Percentiles rank a stretch among this genome's conserved stretches.
Evolutionary conservation across 306 rosid genomes (phyloP).

Genomic region (Inga leiocalycina): DNA sequence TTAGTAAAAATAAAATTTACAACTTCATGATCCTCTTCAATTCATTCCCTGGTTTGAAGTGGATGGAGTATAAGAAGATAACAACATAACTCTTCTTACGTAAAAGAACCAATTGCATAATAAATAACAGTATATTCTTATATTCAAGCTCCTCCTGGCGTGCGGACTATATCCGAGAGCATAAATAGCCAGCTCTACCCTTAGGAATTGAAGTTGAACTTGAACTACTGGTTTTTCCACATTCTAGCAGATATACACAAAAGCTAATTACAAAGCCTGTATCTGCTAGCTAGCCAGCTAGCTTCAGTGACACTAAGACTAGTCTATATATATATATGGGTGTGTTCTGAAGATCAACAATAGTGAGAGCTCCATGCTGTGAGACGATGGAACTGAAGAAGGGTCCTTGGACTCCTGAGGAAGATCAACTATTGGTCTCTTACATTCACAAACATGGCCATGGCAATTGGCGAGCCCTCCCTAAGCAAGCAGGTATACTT

Average conservation of each 20-base stretch:
- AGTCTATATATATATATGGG: too few species aligned
- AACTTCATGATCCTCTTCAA: too few species aligned
- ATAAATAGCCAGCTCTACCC: constrained; percentile 50
- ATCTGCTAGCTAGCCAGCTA: background rate
- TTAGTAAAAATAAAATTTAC: too few species aligned
- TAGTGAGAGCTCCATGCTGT: constrained; percentile 99
- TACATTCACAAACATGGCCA: constrained; percentile 69
- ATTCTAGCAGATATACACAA: background rate
- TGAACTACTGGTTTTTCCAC: background rate
- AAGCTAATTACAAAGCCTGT: background rate
- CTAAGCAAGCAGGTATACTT: constrained; percentile 77
- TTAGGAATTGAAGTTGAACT: background rate
- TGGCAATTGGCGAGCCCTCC: constrained; percentile 97
- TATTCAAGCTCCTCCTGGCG: constrained; percentile 20
- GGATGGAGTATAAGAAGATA: too few species aligned
- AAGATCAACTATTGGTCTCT: constrained; percentile 71
- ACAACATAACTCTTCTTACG: too few species aligned
- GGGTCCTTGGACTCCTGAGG: constrained; percentile 93
- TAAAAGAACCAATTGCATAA: background rate
- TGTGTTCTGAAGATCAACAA: constrained; percentile 19
- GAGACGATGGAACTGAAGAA: constrained; percentile 87
- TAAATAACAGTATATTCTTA: background rate
- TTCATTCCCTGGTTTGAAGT: too few species aligned
- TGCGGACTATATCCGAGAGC: constrained; percentile 29
- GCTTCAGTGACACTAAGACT: constrained; percentile 15